phyloP scores from a whole-genome alignment of 169 alveolate genomes.

The Plasmodium inui region DNA sequence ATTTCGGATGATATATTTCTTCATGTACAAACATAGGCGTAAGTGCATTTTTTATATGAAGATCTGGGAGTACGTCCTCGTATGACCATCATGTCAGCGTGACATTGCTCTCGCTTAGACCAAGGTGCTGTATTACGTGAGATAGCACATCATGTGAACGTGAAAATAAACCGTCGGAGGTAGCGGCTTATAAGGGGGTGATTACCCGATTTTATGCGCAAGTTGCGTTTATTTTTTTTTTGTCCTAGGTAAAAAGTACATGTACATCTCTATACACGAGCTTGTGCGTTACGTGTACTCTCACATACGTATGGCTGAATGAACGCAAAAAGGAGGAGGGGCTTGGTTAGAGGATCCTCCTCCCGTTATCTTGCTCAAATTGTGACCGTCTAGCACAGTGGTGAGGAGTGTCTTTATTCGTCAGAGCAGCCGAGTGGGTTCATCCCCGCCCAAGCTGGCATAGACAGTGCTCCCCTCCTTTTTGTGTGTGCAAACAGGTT shows the following conservation, averaged over 20 bases:
- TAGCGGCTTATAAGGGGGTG: background rate
- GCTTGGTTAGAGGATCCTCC: background rate
- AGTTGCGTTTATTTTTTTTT: background rate
- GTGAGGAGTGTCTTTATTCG: background rate
- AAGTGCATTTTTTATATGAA: background rate
- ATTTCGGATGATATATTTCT: background rate
- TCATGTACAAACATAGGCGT: background rate
- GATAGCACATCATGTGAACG: background rate
- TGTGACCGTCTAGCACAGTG: background rate
- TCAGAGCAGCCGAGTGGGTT: background rate
- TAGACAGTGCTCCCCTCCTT: background rate
- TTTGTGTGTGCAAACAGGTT: background rate
- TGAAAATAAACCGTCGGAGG: background rate
- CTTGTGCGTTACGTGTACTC: background rate
- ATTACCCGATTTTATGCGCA: background rate
- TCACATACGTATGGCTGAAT: background rate
- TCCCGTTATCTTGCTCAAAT: background rate
- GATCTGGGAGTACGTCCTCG: background rate
- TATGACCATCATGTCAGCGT: background rate
- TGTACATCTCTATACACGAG: background rate
- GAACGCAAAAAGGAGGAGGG: background rate
- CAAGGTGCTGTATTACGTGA: background rate
- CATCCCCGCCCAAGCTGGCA: background rate
- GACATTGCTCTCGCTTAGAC: background rate
- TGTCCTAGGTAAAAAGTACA: background rate